Percentiles rank a stretch among this genome's conserved stretches.
Evolutionary conservation across 768 basidiomycete genomes (phyloP).

Genomic region (Boletus sp.): DNA sequence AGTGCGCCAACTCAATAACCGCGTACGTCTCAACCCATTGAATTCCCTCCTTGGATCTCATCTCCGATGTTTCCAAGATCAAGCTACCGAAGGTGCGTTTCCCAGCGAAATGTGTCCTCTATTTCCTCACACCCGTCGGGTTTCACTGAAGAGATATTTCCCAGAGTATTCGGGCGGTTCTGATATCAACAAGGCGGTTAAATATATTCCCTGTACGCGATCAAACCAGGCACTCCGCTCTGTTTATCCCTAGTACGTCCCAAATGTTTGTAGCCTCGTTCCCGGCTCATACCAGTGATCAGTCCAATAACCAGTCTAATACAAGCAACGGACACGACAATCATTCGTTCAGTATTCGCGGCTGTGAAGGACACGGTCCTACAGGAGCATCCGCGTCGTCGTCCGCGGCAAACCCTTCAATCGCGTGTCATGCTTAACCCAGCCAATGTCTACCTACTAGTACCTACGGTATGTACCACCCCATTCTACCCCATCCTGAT

Average conservation of each 20-base stretch:
- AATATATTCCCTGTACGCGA: conserved; percentile 93
- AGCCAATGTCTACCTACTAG: too few species aligned
- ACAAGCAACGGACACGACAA: conserved; percentile 86
- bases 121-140: conserved; percentile 34
- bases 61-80: conserved; percentile 63
- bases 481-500: too few species aligned
- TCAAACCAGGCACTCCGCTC: conserved; percentile 79
- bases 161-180: conserved; percentile 86
- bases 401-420: too few species aligned
- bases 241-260: conserved; percentile 84
- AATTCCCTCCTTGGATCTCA: background rate
- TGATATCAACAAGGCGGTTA: conserved; percentile 92
- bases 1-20: conserved; percentile 68
- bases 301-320: conserved; percentile 52
- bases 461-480: too few species aligned
- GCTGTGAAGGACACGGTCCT: conserved; percentile 91
- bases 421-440: too few species aligned
- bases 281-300: background rate
- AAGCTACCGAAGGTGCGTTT: conserved; percentile 55
- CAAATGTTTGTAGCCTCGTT: too few species aligned
- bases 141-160: conserved; percentile 73
- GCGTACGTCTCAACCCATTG: conserved; percentile 27
- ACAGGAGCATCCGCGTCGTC: conserved; percentile 34
- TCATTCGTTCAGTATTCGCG: conserved; percentile 79
- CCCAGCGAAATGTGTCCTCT: fast-evolving